A percentile compares a stretch with the other conserved stretches of the same genome.
Conservation (phyloP, 2,329 filamentous ascomycete genomes). For the Scedosporium aurantiacum region DNA sequence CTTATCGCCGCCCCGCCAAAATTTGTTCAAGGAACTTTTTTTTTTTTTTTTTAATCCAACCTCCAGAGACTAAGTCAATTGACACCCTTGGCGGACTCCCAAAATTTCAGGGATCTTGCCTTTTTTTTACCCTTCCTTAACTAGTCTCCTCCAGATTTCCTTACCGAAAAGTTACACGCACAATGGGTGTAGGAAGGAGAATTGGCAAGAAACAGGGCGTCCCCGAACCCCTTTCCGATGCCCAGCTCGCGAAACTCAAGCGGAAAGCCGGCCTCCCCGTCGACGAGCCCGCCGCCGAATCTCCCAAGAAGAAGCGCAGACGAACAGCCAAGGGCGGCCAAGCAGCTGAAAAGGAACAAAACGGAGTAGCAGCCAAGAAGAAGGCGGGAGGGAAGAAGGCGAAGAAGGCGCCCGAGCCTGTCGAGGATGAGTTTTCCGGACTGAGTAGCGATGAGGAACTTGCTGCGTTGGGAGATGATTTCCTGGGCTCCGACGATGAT, state of each 20-base stretch:
- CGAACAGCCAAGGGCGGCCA: slow-evolving; percentile 21
- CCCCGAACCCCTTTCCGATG: slow-evolving; percentile 72
- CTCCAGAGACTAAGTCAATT: background rate
- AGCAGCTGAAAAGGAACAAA: slow-evolving; percentile 23
- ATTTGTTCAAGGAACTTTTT: no score
- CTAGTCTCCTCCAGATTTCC: background rate
- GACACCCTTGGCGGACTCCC: background rate
- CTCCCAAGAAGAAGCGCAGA: slow-evolving; percentile 53
- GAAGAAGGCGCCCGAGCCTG: slow-evolving; percentile 20
- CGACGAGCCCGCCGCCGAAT: slow-evolving; percentile 41
- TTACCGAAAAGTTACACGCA: slow-evolving; percentile 19
- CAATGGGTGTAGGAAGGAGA: slow-evolving; percentile 80
- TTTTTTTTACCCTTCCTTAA: background rate
- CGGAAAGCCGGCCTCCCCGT: slow-evolving; percentile 68
- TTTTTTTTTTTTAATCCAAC: slow-evolving; percentile 11
- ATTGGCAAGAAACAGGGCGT: slow-evolving; percentile 95
- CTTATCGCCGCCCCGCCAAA: no score
- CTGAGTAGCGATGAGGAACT: slow-evolving; percentile 31
- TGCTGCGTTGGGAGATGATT: slow-evolving; percentile 44
- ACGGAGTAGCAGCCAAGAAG: slow-evolving; percentile 17
- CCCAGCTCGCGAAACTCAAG: slow-evolving; percentile 68
- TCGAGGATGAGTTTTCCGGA: slow-evolving; percentile 24
- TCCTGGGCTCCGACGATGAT: slow-evolving; percentile 39
- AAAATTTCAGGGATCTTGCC: background rate
- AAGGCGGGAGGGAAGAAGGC: slow-evolving; percentile 20